Conservation (phyloP, 2,329 filamentous ascomycete species). For the Cercospora sojina region DNA sequence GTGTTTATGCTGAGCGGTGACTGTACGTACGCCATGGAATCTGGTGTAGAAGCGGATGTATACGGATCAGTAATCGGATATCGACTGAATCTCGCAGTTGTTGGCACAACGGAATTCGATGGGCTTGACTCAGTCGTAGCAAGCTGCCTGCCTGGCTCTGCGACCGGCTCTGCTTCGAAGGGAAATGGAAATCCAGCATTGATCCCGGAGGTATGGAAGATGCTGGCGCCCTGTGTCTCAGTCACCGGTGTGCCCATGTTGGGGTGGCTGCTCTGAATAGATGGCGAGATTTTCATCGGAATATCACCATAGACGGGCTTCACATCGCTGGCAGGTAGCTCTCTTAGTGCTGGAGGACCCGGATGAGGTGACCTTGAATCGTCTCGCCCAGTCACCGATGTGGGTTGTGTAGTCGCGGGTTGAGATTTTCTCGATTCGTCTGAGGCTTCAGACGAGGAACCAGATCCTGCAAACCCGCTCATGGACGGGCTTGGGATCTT, state of each 20-base stretch:
- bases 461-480: slow-evolving; percentile 15
- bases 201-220: slow-evolving; percentile 33
- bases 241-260: slow-evolving; percentile 31
- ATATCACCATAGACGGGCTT: slow-evolving; percentile 21
- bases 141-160: not conserved
- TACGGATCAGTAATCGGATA: slow-evolving; percentile 25
- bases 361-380: slow-evolving; percentile 9
- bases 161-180: not conserved
- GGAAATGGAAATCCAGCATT: slow-evolving; percentile 12
- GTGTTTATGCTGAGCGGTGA: slow-evolving; percentile 25
- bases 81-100: slow-evolving; percentile 14
- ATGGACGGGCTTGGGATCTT: slow-evolving; percentile 40
- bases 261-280: slow-evolving; percentile 11
- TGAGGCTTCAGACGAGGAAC: not conserved
- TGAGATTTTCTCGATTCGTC: slow-evolving; percentile 1
- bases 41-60: slow-evolving; percentile 18
- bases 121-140: slow-evolving; percentile 17
- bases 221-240: slow-evolving; percentile 39
- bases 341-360: slow-evolving; percentile 12
- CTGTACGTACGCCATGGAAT: slow-evolving; percentile 23
- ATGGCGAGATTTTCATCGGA: slow-evolving; percentile 21
- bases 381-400: slow-evolving; percentile 1
- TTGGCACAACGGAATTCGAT: slow-evolving; percentile 24
- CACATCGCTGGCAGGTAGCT: slow-evolving; percentile 20
- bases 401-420: slow-evolving; percentile 9